A percentile compares a stretch with the other conserved stretches of the same genome.
Evolutionary conservation across 257 asterid species (phyloP).

Genomic region (Linderniella brevidens): DNA sequence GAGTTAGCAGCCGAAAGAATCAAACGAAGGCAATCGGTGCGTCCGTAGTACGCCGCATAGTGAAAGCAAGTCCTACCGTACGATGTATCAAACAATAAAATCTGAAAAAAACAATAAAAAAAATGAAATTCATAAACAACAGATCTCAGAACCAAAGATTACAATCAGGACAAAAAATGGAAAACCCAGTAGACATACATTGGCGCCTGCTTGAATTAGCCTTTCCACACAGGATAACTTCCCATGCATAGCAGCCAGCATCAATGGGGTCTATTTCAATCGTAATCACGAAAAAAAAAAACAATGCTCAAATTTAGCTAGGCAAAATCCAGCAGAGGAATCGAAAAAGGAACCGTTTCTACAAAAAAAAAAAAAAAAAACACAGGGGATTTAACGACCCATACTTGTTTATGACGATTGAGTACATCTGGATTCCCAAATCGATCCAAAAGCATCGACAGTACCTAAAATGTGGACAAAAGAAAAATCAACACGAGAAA

Average conservation of each 20-base stretch:
- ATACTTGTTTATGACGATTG: conserved; percentile 77
- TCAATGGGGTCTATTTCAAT: conserved; percentile 59
- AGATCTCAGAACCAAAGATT: not conserved
- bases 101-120: conserved; percentile 16
- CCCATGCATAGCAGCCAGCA: conserved; percentile 82
- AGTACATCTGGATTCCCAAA: conserved; percentile 46
- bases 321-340: not conserved
- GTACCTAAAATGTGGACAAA: conserved; percentile 26
- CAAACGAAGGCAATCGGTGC: conserved; percentile 51
- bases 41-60: conserved; percentile 77
- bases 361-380: conserved; percentile 3
- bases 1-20: conserved; percentile 59
- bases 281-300: not conserved
- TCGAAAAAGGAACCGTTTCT: not conserved
- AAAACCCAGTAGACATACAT: conserved; percentile 26
- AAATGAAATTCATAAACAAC: not conserved
- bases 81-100: conserved; percentile 56
- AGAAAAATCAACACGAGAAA: not conserved
- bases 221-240: conserved; percentile 45
- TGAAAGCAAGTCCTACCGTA: conserved; percentile 68
- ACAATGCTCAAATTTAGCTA: too few relatives aligned
- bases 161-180: not conserved
- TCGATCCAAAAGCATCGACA: conserved; percentile 54
- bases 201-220: conserved; percentile 66
- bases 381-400: conserved; percentile 2